A percentile compares a stretch with the other conserved stretches of the same genome.
Evolutionary conservation across 495 filamentous ascomycete species (phyloP).

Genomic region (Lasiosphaeria miniovina): DNA sequence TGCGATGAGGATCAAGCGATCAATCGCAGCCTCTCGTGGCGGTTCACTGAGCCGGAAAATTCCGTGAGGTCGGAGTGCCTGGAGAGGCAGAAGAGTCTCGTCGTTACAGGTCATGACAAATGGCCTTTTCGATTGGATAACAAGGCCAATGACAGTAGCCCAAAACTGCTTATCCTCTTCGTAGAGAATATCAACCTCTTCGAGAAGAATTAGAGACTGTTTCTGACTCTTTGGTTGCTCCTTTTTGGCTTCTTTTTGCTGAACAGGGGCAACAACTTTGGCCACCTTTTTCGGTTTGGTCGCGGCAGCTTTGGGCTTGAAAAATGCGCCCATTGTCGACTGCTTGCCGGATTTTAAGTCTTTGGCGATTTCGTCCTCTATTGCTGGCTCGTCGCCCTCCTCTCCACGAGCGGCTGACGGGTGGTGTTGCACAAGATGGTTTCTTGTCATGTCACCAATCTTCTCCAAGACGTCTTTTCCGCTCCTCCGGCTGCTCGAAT

Average conservation of each 20-base stretch:
- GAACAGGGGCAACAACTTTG: constrained; percentile 12
- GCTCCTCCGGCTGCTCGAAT: constrained; percentile 73
- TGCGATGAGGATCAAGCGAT: constrained; percentile 79
- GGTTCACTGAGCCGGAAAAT: constrained; percentile 79
- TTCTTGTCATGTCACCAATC: constrained; percentile 94
- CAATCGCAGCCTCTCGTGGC: constrained; percentile 64
- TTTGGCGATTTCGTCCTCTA: constrained; percentile 45
- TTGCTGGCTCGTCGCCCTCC: constrained; percentile 16
- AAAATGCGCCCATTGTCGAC: constrained; percentile 77
- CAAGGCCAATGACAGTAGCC: constrained; percentile 72
- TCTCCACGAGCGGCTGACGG: constrained; percentile 23
- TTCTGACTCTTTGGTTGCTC: constrained; percentile 63
- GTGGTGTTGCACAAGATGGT: constrained; percentile 71
- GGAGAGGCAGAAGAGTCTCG: constrained; percentile 69
- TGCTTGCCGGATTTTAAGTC: constrained; percentile 68
- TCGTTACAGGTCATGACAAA: constrained; percentile 95
- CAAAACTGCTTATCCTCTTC: constrained; percentile 96
- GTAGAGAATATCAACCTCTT: constrained; percentile 91
- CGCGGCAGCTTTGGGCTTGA: constrained; percentile 49
- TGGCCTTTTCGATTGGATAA: constrained; percentile 80
- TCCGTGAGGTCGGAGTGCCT: constrained; percentile 70
- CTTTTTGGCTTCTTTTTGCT: constrained; percentile 32
- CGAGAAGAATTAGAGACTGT: constrained; percentile 90
- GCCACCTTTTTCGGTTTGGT: constrained; percentile 27
- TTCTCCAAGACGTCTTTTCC: constrained; percentile 88